These are phyloP conservation scores for Heimioporus sp. DNA, from an alignment of 768 basidiomycete species.

Conservation along the genomic window DNA sequence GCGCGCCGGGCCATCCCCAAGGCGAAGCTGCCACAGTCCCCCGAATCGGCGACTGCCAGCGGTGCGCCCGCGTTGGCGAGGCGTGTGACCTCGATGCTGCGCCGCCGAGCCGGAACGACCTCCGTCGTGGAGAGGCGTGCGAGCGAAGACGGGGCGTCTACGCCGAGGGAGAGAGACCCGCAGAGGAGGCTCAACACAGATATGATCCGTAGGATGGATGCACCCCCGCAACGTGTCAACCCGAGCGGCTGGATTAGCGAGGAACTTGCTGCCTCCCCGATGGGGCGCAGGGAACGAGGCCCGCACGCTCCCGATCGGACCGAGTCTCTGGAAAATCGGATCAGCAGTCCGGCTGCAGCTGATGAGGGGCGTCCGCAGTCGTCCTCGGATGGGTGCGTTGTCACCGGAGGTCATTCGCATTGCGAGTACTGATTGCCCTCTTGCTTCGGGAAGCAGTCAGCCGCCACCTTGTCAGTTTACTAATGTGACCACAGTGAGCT, in stretches of 20 bases:
- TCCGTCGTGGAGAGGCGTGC: constrained; percentile 22
- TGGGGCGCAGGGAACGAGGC: constrained; percentile 8
- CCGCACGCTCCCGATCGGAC: constrained; percentile 3
- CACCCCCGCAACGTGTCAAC: constrained; percentile 64
- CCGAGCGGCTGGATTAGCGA: constrained; percentile 73
- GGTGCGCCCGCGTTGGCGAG: constrained; percentile 22
- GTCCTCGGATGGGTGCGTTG: constrained; percentile 9
- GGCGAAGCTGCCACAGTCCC: constrained; percentile 19
- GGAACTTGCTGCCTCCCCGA: constrained; percentile 29
- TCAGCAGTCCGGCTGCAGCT: not conserved
- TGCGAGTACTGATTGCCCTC: constrained; percentile 26
- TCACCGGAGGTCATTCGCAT: not conserved
- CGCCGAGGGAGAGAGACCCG: constrained; percentile 24
- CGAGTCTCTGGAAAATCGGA: not conserved
- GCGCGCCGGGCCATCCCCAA: constrained; percentile 25
- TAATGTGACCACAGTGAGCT: not conserved
- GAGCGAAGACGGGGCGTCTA: constrained; percentile 14
- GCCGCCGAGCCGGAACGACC: constrained; percentile 26
- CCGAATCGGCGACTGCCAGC: constrained; percentile 17
- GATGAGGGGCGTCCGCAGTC: not conserved
- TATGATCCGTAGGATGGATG: constrained; percentile 77
- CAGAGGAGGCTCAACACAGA: constrained; percentile 49
- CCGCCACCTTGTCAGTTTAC: constrained; percentile 9
- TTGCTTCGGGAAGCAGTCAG: constrained; percentile 8
- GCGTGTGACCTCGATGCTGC: constrained; percentile 33